Base-by-base conservation (phyloP, 441 rosid genomes). In the Erodium chrysanthum region DNA sequence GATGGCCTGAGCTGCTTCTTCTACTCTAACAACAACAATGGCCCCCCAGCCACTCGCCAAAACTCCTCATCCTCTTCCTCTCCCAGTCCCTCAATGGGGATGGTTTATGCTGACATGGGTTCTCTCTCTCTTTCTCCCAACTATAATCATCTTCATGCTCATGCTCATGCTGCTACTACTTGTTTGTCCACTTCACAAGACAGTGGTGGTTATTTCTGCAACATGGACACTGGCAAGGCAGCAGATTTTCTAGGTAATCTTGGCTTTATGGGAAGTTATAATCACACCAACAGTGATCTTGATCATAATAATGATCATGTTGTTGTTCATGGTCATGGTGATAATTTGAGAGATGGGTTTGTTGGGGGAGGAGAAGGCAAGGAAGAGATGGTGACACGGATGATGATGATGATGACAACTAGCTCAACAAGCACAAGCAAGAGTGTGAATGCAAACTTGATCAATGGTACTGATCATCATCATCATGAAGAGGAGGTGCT, bases 81-180 rank as follows among this genome's bases (percentile, higher is more conserved):
- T 27, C 27, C 77, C 62, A 68, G 63, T 56, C 75, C 80, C 61
- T 69, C 86, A 8, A 52, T 79, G 69, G 76, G 75, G 31, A 77
- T 79, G 78, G 77, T 75, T 60, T 70, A 58, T 78, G 78, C 79
- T 50, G 86, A 85, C 75, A 83, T 83, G 85, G 84, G 75, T 62
- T 82, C 87, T 68, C 84, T 79, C 42, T 81, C 87, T 48, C 88
- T 84, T 6, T 71, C 73, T 64, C 79, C 77, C 35, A 77, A 42
- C 29, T 77, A 71, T 37, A 7, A 15, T 63, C 67, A 22, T 50
- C 29, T 7, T 29, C 35, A 10, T 9, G 42, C 12, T 37, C 42
- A 27, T 27, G 29, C 29, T 50, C 18, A 17, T 22, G 27, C 62
- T 6, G 11, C 42, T 37, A 37, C 42, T 37, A 37, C 42, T 37